Evolutionary conservation across 805 yeast genomes (phyloP).

Genomic region (Candida broadrunensis): DNA sequence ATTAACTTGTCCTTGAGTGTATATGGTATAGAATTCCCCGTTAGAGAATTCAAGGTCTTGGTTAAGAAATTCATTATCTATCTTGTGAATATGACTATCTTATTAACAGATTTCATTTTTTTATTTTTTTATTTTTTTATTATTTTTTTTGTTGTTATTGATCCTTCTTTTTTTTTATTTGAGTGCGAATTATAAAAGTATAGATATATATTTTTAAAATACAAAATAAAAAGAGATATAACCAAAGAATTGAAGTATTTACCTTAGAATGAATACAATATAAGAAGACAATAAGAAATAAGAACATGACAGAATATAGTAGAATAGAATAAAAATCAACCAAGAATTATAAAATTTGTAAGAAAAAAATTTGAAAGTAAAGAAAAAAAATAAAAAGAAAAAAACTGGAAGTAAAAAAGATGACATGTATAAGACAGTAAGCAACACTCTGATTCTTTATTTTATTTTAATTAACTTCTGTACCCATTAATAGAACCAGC

Average conservation of each 20-base stretch:
- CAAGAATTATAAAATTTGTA: not conserved
- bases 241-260: not conserved
- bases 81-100: too few relatives aligned
- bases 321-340: not conserved
- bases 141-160: too few relatives aligned
- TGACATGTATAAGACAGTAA: too few relatives aligned
- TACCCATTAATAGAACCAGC: not conserved
- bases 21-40: constrained; percentile 60
- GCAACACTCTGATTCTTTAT: not conserved
- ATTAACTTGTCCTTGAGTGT: constrained; percentile 45
- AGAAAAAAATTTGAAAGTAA: too few relatives aligned
- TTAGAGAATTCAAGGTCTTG: constrained; percentile 54
- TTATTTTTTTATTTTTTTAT: too few relatives aligned
- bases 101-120: too few relatives aligned
- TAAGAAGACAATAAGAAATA: not conserved
- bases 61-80: constrained; percentile 63
- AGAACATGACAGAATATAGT: not conserved
- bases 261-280: not conserved
- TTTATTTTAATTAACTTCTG: not conserved
- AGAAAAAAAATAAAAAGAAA: not conserved
- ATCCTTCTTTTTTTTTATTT: too few relatives aligned
- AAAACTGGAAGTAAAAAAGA: not conserved
- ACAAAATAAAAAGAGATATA: not conserved
- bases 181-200: too few relatives aligned
- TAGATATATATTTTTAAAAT: too few relatives aligned